phyloP scores from a whole-genome alignment of 2,329 filamentous ascomycete genomes.

The Penicillium sp. region DNA sequence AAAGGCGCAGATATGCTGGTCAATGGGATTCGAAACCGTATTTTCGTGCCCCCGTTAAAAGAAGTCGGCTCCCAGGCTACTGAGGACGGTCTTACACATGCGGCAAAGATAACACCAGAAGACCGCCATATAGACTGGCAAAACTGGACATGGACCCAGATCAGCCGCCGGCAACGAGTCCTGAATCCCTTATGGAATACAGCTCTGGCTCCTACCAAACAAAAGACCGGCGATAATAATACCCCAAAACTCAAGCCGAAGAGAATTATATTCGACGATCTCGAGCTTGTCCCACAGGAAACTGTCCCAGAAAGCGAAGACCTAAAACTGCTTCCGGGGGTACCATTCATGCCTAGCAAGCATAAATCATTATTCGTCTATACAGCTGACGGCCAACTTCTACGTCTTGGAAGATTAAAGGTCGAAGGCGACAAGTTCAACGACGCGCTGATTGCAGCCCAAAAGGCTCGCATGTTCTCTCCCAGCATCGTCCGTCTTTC shows the following conservation, averaged over 20 bases:
- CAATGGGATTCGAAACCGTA: constrained; percentile 55
- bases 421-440: constrained; percentile 36
- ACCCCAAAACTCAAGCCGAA: constrained; percentile 24
- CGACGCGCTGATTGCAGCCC: constrained; percentile 33
- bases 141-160: constrained; percentile 50
- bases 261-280: constrained; percentile 35
- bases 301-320: constrained; percentile 16
- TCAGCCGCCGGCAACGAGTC: constrained; percentile 55
- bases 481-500: constrained; percentile 25
- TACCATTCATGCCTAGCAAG: constrained; percentile 32
- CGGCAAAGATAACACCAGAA: constrained; percentile 67
- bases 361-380: constrained; percentile 34
- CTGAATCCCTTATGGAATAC: constrained; percentile 65
- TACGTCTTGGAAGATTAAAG: constrained; percentile 37
- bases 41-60: constrained; percentile 62
- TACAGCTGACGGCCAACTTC: constrained; percentile 32
- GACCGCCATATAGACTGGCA: constrained; percentile 62
- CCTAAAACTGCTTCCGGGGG: constrained; percentile 30
- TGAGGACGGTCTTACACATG: constrained; percentile 46
- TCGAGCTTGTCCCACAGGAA: constrained; percentile 26
- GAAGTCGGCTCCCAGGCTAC: constrained; percentile 26
- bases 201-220: constrained; percentile 24
- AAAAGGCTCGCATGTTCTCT: constrained; percentile 38
- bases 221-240: constrained; percentile 13
- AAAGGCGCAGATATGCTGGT: constrained; percentile 70